These are phyloP conservation scores for Copromyces sp. DNA, from an alignment of 495 filamentous ascomycete species.

Conservation along the genomic window DNA sequence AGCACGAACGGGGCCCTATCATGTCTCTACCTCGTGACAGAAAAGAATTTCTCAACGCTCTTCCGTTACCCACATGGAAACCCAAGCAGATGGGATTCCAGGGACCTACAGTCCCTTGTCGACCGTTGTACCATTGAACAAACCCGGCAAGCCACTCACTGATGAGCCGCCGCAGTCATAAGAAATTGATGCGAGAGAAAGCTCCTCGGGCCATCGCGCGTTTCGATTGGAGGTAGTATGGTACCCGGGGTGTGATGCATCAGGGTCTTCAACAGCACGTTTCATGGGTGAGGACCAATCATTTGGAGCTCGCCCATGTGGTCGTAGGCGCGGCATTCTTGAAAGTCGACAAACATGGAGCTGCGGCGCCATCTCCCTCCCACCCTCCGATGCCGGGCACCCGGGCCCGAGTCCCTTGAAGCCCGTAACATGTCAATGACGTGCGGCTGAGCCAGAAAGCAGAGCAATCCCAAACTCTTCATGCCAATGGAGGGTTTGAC, in stretches of 20 bases:
- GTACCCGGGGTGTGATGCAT: background rate
- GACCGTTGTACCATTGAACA: background rate
- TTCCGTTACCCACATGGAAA: background rate
- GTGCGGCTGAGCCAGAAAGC: background rate
- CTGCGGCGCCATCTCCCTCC: background rate
- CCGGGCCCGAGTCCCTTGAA: background rate
- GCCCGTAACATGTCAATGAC: background rate
- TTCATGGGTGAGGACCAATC: background rate
- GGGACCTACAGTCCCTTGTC: background rate
- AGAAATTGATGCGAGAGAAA: background rate
- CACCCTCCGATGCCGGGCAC: background rate
- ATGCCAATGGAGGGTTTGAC: background rate
- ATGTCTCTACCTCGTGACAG: background rate
- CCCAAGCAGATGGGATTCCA: background rate
- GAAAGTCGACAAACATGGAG: background rate
- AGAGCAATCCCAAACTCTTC: background rate
- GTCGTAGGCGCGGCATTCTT: background rate
- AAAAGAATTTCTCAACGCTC: background rate
- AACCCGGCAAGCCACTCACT: background rate
- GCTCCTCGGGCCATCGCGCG: background rate
- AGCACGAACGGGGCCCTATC: background rate
- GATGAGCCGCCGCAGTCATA: background rate
- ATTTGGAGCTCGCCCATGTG: background rate
- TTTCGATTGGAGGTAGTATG: background rate
- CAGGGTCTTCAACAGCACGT: background rate